Evolutionary conservation across 2,329 filamentous ascomycete species (phyloP).

Genomic region (Aureobasidium sp.): DNA sequence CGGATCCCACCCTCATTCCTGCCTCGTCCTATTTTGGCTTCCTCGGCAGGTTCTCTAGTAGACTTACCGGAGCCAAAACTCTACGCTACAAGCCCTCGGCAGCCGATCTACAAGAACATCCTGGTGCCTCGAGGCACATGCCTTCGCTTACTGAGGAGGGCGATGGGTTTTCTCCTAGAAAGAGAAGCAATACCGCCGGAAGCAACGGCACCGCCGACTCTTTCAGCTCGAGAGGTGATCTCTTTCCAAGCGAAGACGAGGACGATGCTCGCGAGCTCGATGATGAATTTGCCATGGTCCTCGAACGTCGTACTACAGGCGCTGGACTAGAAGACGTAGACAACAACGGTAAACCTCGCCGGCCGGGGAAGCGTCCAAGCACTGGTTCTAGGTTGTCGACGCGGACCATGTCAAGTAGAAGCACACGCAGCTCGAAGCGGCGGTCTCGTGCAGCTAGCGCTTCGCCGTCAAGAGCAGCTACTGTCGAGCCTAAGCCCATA

Average conservation of each 20-base stretch:
- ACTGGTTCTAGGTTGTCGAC: slow-evolving; percentile 43
- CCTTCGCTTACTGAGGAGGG: slow-evolving; percentile 57
- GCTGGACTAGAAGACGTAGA: slow-evolving; percentile 56
- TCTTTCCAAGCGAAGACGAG: slow-evolving; percentile 87
- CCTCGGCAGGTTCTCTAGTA: slow-evolving; percentile 75
- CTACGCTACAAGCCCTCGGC: slow-evolving; percentile 85
- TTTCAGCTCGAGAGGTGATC: slow-evolving; percentile 76
- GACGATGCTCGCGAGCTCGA: slow-evolving; percentile 90
- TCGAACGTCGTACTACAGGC: slow-evolving; percentile 61
- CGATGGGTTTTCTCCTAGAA: slow-evolving; percentile 37
- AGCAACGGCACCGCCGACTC: slow-evolving; percentile 81
- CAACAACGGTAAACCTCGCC: slow-evolving; percentile 55
- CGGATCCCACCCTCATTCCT: slow-evolving; percentile 82
- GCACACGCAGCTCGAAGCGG: slow-evolving; percentile 28
- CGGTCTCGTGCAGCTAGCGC: slow-evolving; percentile 6
- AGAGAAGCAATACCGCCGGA: slow-evolving; percentile 69
- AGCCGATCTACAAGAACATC: slow-evolving; percentile 83
- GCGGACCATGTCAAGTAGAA: slow-evolving; percentile 40
- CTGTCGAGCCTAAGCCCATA: slow-evolving; percentile 22
- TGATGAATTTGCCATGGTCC: slow-evolving; percentile 81
- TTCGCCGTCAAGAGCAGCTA: slow-evolving; percentile 7
- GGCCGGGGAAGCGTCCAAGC: slow-evolving; percentile 35
- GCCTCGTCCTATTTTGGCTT: slow-evolving; percentile 82
- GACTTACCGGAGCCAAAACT: slow-evolving; percentile 62
- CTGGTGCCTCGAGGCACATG: slow-evolving; percentile 46